Percentiles rank a stretch among this genome's conserved stretches.
These are phyloP conservation scores for Sporobolomyces roseus DNA, from an alignment of 768 basidiomycete genomes.

Conservation along the genomic window DNA sequence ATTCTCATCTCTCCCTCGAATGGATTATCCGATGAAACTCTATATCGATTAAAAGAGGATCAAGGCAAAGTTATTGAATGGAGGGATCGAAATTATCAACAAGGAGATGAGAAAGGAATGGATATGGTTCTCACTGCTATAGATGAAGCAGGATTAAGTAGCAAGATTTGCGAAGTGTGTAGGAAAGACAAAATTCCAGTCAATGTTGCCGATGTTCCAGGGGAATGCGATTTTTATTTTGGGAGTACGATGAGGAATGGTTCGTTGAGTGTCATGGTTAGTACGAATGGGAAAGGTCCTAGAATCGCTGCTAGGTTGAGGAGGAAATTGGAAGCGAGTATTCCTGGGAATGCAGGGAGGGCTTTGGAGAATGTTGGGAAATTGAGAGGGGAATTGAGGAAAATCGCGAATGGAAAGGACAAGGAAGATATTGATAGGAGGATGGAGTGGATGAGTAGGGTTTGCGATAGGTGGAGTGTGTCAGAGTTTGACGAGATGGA, in stretches of 20 bases:
- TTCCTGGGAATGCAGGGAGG: conserved; percentile 68
- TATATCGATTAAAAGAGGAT: conserved; percentile 47
- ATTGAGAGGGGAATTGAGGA: conserved; percentile 67
- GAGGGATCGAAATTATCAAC: conserved; percentile 62
- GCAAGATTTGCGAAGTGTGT: conserved; percentile 67
- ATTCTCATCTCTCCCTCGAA: conserved; percentile 68
- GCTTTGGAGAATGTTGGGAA: conserved; percentile 76
- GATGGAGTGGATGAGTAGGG: conserved; percentile 86
- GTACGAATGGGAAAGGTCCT: conserved; percentile 89
- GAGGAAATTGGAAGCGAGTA: conserved; percentile 60
- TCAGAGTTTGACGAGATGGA: conserved; percentile 72
- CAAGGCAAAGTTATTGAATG: conserved; percentile 56
- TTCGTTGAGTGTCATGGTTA: conserved; percentile 90
- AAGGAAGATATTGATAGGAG: conserved; percentile 69
- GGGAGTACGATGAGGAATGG: conserved; percentile 87
- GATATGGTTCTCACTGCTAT: conserved; percentile 56
- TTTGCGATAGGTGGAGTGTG: conserved; percentile 81
- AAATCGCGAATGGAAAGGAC: conserved; percentile 69
- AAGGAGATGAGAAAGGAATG: conserved; percentile 59
- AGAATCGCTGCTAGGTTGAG: conserved; percentile 81
- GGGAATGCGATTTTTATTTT: conserved; percentile 96
- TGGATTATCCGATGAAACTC: conserved; percentile 58
- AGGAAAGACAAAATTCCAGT: conserved; percentile 70
- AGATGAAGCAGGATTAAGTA: conserved; percentile 63
- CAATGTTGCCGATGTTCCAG: conserved; percentile 94